Evolutionary conservation across 2,329 filamentous ascomycete species (phyloP), one percentile per base, ranked within the genome.

Genomic region (Pyricularia grisea): DNA sequence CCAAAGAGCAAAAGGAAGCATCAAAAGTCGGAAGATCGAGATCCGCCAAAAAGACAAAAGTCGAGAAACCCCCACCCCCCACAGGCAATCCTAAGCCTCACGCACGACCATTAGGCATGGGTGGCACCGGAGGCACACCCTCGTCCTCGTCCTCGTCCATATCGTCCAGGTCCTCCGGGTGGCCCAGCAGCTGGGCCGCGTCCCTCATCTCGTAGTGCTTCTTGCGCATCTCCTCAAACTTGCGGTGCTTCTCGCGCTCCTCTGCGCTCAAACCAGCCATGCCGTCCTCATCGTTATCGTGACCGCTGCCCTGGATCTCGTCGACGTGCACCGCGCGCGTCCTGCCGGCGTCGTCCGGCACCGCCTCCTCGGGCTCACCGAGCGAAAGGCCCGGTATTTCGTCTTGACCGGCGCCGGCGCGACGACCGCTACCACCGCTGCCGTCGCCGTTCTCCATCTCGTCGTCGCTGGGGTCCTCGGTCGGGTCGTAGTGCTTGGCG

Each of bases 151-250:
- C 87, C 1, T 86, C 85, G 61, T 81, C 84, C 72, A 84, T 77
- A n/a, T 87, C 87, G 66, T 88, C 87, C 65, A 90, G 74, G 3
- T 87, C 82, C 75, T 91, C 89, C 3, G 90, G 88, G 75, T 92
- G 90, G 17, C 93, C 94, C 72, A 99, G 86, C 68, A 98, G 81
- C 75, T 90, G 87, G 75, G 95, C 97, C 70, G 97, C 93, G 76
- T 95, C 91, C 81, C 88, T 93, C 95, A 99, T 99, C 84, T 99
- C 95, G 80, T 99, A 99, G 80, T 99, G 95, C 83, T 90, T 94
- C 88, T 95, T 97, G 76, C 95, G 88, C 83, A 93, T 85, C 81
- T 92, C 85, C 81, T 97, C 94, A 78, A 99, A 99, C 77, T 91
- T 88, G 76, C 86, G 88, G 80, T 99, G 95, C 84, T 98, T 97